phyloP scores from a whole-genome alignment of 768 basidiomycete species.

The Harrya chromipes region DNA sequence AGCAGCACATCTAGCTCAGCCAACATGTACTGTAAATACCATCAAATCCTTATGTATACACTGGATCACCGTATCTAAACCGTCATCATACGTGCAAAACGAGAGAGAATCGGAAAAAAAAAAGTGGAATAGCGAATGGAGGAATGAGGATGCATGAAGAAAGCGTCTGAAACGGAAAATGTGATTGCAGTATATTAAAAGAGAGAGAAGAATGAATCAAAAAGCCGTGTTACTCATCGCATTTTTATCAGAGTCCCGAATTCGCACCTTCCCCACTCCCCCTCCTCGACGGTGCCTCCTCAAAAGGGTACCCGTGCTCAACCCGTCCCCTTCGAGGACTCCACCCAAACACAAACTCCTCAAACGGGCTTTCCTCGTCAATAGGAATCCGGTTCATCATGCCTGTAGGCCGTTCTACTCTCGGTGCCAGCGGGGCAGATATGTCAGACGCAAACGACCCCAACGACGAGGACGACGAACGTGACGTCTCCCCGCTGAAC shows the following conservation, averaged over 20 bases:
- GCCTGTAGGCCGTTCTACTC: not conserved
- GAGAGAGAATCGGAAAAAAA: too few relatives aligned
- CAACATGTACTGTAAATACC: conserved; percentile 11
- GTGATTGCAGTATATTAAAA: too few relatives aligned
- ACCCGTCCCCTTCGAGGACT: not conserved
- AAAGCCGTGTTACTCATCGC: too few relatives aligned
- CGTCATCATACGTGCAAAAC: too few relatives aligned
- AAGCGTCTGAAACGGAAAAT: not conserved
- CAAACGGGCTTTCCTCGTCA: conserved; percentile 17
- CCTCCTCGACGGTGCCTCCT: conserved; percentile 4
- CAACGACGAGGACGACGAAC: conserved; percentile 17
- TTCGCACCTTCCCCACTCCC: conserved; percentile 10
- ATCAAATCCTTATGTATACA: conserved; percentile 18
- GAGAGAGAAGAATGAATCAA: too few relatives aligned
- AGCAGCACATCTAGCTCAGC: too few relatives aligned
- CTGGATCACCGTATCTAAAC: too few relatives aligned
- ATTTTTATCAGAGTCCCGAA: conserved; percentile 2
- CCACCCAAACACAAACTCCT: conserved; percentile 20
- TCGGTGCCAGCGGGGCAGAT: conserved; percentile 1
- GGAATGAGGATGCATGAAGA: not conserved
- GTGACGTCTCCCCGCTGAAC: conserved; percentile 11
- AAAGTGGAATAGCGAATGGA: too few relatives aligned
- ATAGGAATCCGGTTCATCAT: conserved; percentile 19
- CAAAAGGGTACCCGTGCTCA: not conserved
- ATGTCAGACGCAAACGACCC: conserved; percentile 3